phyloP scores from a whole-genome alignment of 1,139 yeast species.

The Suhomyces wounanorum region DNA sequence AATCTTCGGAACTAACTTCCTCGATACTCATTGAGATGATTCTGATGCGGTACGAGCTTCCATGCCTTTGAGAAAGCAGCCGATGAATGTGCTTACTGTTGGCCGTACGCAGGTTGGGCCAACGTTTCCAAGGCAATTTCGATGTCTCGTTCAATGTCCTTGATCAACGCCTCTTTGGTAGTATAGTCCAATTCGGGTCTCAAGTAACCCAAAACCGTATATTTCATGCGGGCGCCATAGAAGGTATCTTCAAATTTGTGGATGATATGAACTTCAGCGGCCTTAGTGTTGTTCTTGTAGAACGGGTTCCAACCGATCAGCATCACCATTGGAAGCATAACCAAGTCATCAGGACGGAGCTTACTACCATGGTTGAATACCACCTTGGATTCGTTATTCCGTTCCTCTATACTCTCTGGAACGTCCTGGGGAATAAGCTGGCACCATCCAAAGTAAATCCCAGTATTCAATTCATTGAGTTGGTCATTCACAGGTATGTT shows the following conservation, averaged over 20 bases:
- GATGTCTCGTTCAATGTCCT: constrained; percentile 82
- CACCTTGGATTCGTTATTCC: constrained; percentile 45
- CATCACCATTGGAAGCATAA: constrained; percentile 83
- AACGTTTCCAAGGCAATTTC: constrained; percentile 60
- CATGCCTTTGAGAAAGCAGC: neutral
- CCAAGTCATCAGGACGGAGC: constrained; percentile 42
- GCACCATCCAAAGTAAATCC: constrained; percentile 91
- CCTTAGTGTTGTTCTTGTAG: constrained; percentile 72
- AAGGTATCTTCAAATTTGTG: constrained; percentile 69
- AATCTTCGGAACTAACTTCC: neutral
- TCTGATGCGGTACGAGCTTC: neutral
- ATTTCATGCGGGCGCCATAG: constrained; percentile 77
- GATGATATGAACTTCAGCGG: constrained; percentile 86
- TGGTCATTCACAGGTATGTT: constrained; percentile 69
- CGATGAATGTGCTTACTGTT: neutral
- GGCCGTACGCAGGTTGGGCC: constrained; percentile 8
- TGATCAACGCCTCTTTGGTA: constrained; percentile 80
- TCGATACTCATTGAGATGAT: neutral
- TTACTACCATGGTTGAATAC: constrained; percentile 63
- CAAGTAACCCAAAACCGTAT: constrained; percentile 80
- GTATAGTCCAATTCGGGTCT: constrained; percentile 90
- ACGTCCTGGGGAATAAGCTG: constrained; percentile 31
- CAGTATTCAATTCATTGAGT: constrained; percentile 58
- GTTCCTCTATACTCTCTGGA: constrained; percentile 17
- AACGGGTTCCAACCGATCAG: constrained; percentile 97